A percentile compares a stretch with the other conserved stretches of the same genome.
These are phyloP conservation scores for Glarea lozoyensis DNA, from an alignment of 495 filamentous ascomycete genomes.

Conservation along the genomic window DNA sequence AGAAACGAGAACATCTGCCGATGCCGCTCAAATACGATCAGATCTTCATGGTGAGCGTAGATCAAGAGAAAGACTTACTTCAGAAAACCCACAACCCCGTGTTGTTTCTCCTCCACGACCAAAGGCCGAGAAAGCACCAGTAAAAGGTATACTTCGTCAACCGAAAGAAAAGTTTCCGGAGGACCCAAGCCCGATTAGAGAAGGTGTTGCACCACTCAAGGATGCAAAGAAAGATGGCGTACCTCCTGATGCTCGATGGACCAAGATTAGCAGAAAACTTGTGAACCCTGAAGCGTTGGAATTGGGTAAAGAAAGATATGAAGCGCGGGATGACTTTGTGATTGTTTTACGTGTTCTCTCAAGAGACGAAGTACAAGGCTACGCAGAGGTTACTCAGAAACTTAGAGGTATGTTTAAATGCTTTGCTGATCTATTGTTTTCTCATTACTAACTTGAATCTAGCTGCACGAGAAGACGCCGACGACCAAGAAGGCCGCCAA, in stretches of 20 bases:
- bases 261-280: constrained; percentile 73
- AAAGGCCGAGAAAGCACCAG: constrained; percentile 35
- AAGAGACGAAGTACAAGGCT: constrained; percentile 74
- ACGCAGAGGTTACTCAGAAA: constrained; percentile 64
- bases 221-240: constrained; percentile 64
- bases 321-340: constrained; percentile 72
- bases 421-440: background rate
- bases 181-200: constrained; percentile 64
- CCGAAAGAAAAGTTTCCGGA: constrained; percentile 73
- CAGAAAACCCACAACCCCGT: constrained; percentile 28
- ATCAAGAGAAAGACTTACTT: constrained; percentile 10
- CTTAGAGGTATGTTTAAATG: constrained; percentile 53
- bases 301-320: constrained; percentile 69
- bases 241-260: constrained; percentile 75
- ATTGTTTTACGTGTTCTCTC: constrained; percentile 74
- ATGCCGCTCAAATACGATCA: constrained; percentile 11
- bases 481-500: background rate
- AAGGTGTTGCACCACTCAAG: constrained; percentile 84
- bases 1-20: constrained; percentile 11
- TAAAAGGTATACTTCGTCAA: constrained; percentile 66
- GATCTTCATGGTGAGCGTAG: constrained; percentile 12
- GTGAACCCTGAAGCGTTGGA: constrained; percentile 78
- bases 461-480: constrained; percentile 19
- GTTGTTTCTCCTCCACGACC: constrained; percentile 47
- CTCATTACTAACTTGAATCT: constrained; percentile 1